Conservation (phyloP, 2,329 filamentous ascomycete genomes). For the Neoscytalidium dimidiatum region DNA sequence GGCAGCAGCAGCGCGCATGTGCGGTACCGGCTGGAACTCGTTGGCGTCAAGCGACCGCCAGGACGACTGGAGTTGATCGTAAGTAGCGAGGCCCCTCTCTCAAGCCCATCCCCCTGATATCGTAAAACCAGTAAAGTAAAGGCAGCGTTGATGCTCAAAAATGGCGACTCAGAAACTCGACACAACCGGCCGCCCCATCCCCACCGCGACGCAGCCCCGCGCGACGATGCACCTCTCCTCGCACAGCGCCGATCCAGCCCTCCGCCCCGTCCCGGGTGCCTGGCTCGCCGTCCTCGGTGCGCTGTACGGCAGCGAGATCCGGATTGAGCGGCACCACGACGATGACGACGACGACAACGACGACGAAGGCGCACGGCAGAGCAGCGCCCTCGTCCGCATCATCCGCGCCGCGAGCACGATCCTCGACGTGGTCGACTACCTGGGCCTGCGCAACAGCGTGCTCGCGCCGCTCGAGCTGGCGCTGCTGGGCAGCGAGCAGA, state of each 20-base stretch:
- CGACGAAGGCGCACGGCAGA: slow-evolving; percentile 32
- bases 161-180: slow-evolving; percentile 34
- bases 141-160: too few species aligned
- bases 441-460: slow-evolving; percentile 46
- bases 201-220: slow-evolving; percentile 22
- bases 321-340: slow-evolving; percentile 27
- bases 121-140: too few species aligned
- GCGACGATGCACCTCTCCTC: slow-evolving; percentile 22
- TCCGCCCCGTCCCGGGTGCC: slow-evolving; percentile 31
- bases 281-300: slow-evolving; percentile 50
- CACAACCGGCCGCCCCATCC: slow-evolving; percentile 31
- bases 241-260: slow-evolving; percentile 23
- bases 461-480: slow-evolving; percentile 49
- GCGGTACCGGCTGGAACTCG: slow-evolving; percentile 37
- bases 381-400: slow-evolving; percentile 39
- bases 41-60: slow-evolving; percentile 15
- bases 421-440: slow-evolving; percentile 48
- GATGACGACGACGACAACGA: background rate
- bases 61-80: background rate
- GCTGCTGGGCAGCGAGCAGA: slow-evolving; percentile 49
- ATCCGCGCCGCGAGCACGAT: slow-evolving; percentile 45
- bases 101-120: background rate
- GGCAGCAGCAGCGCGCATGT: slow-evolving; percentile 31
- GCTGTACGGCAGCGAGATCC: slow-evolving; percentile 47
- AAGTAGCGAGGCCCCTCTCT: background rate